Evolutionary conservation across 495 filamentous ascomycete genomes (phyloP).

Genomic region (Immersiella caudata): DNA sequence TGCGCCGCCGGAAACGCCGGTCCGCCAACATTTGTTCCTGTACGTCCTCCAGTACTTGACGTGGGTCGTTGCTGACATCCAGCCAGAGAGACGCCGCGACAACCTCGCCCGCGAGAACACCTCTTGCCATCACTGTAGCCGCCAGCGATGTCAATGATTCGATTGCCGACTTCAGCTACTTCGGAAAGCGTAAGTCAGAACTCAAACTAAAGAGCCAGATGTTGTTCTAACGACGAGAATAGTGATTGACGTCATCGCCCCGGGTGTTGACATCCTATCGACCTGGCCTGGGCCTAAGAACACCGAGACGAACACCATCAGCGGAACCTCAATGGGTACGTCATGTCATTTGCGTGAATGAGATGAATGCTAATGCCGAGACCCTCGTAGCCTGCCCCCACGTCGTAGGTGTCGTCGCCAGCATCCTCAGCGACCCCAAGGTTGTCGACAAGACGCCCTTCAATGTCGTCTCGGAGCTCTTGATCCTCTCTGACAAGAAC

Average conservation of each 20-base stretch:
- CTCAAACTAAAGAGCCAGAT: neutral
- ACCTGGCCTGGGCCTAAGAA: slow-evolving; percentile 53
- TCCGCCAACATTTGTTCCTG: neutral
- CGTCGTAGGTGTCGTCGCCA: slow-evolving; percentile 17
- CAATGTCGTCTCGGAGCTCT: slow-evolving; percentile 7
- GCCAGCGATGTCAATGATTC: slow-evolving; percentile 49
- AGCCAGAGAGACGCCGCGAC: slow-evolving; percentile 38
- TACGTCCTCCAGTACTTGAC: neutral
- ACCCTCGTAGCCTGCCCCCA: slow-evolving; percentile 19
- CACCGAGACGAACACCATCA: slow-evolving; percentile 58
- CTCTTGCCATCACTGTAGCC: slow-evolving; percentile 58
- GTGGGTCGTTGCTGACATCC: neutral
- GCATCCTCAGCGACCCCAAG: slow-evolving; percentile 6
- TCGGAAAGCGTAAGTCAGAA: slow-evolving; percentile 36
- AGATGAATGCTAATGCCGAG: neutral
- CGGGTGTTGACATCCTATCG: slow-evolving; percentile 54
- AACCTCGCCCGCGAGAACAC: slow-evolving; percentile 54
- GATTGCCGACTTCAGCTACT: slow-evolving; percentile 59
- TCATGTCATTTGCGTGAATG: neutral
- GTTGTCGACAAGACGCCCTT: slow-evolving; percentile 10
- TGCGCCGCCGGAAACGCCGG: slow-evolving; percentile 52
- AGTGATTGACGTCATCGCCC: slow-evolving; percentile 59
- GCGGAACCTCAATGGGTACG: slow-evolving; percentile 57
- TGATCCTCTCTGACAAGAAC: neutral
- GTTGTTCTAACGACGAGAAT: neutral